Evolutionary conservation across 352 stramenopile species (phyloP), one percentile per base, ranked within the genome.

Genomic region (Plasmopara muralis): DNA sequence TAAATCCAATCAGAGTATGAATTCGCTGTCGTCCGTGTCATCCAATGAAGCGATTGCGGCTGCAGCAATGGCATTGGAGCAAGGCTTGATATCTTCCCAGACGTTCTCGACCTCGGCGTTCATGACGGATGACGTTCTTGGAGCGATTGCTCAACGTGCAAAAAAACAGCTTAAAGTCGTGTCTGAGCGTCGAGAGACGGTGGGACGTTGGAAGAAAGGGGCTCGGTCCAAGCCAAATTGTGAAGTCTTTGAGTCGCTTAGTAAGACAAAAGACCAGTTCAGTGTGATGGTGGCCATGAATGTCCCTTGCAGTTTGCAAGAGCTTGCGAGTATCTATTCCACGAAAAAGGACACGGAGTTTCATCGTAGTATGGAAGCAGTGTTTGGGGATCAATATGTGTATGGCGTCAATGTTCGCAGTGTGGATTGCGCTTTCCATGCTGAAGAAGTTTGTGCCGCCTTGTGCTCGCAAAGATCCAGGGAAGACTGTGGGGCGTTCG

Each of bases 351-450:
- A 47, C 5, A 30, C 54, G 13, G 70, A 83, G 48, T 85, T 85
- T 35, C 77, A 87, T 48, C 70, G 68, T 44, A 74, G 67, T 50
- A 87, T 87, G 77, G 65, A 67, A 30, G 74, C 72, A 30, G 44
- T 87, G 48, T 87, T 85, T 51, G 77, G 74, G 9, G 68, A 77
- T 28, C 61, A 73, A 47, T 87, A 87, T 42, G 67, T 85, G 40
- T 80, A 76, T 29, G 77, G 77, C 0, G 47, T 78, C 10, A 74
- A 77, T 51, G 48, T 77, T 14, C 67, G 65, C 9, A 60, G 50
- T 0, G 54, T 77, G 16, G 72, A 83, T 18, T 80, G 67, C 46
- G 41, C 40, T 5, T 37, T 55, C 12, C 48, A 43, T 25, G 18
- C 29, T 54, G 52, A 16, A 25, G 52, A 40, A 20, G 30, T 25